phyloP scores from a whole-genome alignment of 208 protist species.

The Phytomonas serpens region DNA sequence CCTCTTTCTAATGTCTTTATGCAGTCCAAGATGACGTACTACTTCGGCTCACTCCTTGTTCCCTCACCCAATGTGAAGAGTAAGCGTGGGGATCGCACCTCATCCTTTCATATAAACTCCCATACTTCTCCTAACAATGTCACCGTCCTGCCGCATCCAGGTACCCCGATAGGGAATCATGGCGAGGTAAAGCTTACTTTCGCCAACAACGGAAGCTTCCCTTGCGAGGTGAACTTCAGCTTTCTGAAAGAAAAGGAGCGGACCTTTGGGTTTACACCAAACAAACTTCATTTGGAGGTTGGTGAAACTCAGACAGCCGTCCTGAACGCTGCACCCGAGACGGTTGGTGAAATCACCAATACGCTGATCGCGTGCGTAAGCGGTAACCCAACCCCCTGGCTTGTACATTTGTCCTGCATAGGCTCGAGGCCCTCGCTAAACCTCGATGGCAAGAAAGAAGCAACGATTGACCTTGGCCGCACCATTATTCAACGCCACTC shows the following conservation, averaged over 20 bases:
- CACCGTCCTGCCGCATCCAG: background rate
- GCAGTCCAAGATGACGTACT: constrained; percentile 64
- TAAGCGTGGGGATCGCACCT: background rate
- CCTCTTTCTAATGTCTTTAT: constrained; percentile 59
- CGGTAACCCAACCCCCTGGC: constrained; percentile 90
- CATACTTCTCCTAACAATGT: background rate
- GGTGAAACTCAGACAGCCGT: constrained; percentile 70
- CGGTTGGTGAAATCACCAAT: constrained; percentile 72
- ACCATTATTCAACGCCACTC: constrained; percentile 51
- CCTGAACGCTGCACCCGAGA: constrained; percentile 81
- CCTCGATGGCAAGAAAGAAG: constrained; percentile 66
- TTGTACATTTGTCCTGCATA: constrained; percentile 71
- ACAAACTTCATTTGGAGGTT: constrained; percentile 56
- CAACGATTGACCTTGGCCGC: constrained; percentile 72
- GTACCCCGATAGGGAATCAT: background rate
- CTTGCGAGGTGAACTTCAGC: constrained; percentile 55
- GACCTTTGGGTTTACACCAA: constrained; percentile 74
- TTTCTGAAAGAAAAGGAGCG: constrained; percentile 84
- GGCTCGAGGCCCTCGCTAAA: constrained; percentile 77
- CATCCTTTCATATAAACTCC: background rate
- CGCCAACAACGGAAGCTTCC: constrained; percentile 81
- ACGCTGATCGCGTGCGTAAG: constrained; percentile 81
- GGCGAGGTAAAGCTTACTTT: constrained; percentile 76
- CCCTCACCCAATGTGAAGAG: constrained; percentile 14
- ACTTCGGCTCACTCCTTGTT: constrained; percentile 94